Conservation (phyloP, 2,329 filamentous ascomycete genomes). For the Neofusicoccum umdonicola region DNA sequence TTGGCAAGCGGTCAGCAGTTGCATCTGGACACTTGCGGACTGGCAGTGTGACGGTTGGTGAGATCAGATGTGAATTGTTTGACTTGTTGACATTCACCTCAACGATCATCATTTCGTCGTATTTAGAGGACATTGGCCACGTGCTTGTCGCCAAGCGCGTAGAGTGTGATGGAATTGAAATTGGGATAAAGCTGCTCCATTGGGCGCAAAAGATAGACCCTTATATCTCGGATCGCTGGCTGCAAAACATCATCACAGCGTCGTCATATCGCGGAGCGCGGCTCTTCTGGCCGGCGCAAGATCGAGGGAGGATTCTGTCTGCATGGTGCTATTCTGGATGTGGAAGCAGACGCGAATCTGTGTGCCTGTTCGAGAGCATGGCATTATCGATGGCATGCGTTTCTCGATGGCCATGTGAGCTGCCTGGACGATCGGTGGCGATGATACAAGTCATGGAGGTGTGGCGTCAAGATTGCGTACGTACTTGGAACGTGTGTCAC, state of each 20-base stretch:
- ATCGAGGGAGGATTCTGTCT: background rate
- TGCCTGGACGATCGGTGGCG: background rate
- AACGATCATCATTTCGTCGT: too few relatives aligned
- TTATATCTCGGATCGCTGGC: too few relatives aligned
- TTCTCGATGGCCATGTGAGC: background rate
- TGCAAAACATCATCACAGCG: background rate
- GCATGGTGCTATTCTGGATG: background rate
- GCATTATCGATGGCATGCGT: background rate
- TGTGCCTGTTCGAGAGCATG: background rate
- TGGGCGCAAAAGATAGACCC: too few relatives aligned
- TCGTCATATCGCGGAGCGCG: background rate
- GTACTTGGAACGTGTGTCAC: background rate
- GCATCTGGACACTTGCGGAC: too few relatives aligned
- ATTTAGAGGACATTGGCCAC: too few relatives aligned
- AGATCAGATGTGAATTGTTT: too few relatives aligned
- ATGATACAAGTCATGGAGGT: background rate
- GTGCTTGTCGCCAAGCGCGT: too few relatives aligned
- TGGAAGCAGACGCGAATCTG: background rate
- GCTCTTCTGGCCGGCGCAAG: background rate
- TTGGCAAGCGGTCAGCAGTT: too few relatives aligned
- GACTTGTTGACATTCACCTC: too few relatives aligned
- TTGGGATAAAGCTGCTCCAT: too few relatives aligned
- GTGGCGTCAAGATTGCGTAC: conserved; percentile 11
- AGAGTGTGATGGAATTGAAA: too few relatives aligned
- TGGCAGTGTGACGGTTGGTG: too few relatives aligned